A percentile compares a stretch with the other conserved stretches of the same genome.
Evolutionary conservation across 2,329 filamentous ascomycete genomes (phyloP).

Genomic region (Colletotrichum trifolii): DNA sequence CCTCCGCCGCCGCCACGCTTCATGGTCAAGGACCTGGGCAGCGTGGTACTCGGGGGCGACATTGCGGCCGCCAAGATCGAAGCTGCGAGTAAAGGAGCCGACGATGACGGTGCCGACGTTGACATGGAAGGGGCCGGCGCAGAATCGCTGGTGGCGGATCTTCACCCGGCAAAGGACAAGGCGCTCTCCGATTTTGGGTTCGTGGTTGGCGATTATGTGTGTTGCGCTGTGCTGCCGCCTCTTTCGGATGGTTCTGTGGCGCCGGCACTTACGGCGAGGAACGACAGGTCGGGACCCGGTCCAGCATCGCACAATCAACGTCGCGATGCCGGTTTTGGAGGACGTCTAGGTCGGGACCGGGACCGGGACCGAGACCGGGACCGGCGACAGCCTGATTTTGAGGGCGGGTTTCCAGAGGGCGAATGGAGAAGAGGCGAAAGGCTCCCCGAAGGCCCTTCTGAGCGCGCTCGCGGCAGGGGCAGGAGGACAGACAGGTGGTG

Average conservation of each 20-base stretch:
- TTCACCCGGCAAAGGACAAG: conserved; percentile 59
- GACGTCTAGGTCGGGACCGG: conserved; percentile 44
- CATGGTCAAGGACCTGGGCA: conserved; percentile 84
- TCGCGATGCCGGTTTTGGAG: conserved; percentile 36
- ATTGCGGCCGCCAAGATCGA: conserved; percentile 50
- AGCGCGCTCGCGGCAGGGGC: conserved; percentile 54
- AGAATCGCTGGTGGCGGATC: conserved; percentile 4
- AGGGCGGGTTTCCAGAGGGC: conserved; percentile 57
- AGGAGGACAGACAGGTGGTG: conserved; percentile 50
- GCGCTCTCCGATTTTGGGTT: conserved; percentile 83
- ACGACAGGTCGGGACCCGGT: conserved; percentile 49
- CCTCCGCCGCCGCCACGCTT: conserved; percentile 66
- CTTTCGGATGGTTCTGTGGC: conserved; percentile 79
- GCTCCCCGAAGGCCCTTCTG: conserved; percentile 62
- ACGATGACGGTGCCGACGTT: conserved; percentile 41
- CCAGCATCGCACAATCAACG: conserved; percentile 13
- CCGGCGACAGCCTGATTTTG: conserved; percentile 51
- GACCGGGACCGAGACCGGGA: conserved; percentile 46
- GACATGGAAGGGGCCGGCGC: conserved; percentile 36
- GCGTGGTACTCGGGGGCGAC: conserved; percentile 75
- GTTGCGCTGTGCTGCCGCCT: conserved; percentile 83
- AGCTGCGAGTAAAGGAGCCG: conserved; percentile 49
- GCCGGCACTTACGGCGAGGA: conserved; percentile 64
- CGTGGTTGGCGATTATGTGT: conserved; percentile 89
- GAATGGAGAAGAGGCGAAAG: conserved; percentile 76